Percentiles rank a stretch among this genome's conserved stretches.
Conservation (phyloP, 768 basidiomycete species). For the Suillus hirtellus region DNA sequence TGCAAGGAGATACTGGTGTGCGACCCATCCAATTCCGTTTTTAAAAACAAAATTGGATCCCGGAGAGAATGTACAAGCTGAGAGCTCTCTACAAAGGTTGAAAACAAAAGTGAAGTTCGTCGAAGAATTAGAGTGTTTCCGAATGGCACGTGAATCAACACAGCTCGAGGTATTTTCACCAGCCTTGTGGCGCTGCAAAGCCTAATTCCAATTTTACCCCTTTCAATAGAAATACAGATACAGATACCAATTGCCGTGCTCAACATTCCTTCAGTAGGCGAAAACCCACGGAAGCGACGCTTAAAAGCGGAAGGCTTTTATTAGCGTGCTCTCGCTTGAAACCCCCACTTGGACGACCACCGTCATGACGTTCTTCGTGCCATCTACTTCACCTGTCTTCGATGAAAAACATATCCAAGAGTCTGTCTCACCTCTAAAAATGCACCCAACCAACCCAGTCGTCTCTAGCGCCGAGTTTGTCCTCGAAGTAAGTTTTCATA, state of each 20-base stretch:
- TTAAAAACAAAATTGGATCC: not conserved
- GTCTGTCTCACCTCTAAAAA: slow-evolving; percentile 14
- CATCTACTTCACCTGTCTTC: slow-evolving; percentile 8
- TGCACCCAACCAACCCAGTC: slow-evolving; percentile 52
- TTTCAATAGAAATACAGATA: not conserved
- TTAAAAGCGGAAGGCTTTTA: not conserved
- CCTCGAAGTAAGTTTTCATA: slow-evolving; percentile 45
- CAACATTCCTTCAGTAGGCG: not conserved
- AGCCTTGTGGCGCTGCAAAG: slow-evolving; percentile 1
- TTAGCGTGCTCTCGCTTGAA: not conserved
- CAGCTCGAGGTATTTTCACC: too few relatives aligned
- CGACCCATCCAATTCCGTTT: not conserved
- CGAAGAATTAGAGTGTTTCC: too few relatives aligned
- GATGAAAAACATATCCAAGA: slow-evolving; percentile 5
- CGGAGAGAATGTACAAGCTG: not conserved
- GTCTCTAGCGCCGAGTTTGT: slow-evolving; percentile 57
- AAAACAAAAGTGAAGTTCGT: too few relatives aligned
- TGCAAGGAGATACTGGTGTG: not conserved
- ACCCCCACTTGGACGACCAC: not conserved
- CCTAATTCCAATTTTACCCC: not conserved
- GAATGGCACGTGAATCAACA: too few relatives aligned
- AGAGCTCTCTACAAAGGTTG: too few relatives aligned
- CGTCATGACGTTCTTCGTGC: not conserved
- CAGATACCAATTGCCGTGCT: too few relatives aligned
- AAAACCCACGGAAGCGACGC: not conserved